A percentile compares a stretch with the other conserved stretches of the same genome.
Conservation (phyloP, 202 grass and related monocot species). For the Digitaria exilis region DNA sequence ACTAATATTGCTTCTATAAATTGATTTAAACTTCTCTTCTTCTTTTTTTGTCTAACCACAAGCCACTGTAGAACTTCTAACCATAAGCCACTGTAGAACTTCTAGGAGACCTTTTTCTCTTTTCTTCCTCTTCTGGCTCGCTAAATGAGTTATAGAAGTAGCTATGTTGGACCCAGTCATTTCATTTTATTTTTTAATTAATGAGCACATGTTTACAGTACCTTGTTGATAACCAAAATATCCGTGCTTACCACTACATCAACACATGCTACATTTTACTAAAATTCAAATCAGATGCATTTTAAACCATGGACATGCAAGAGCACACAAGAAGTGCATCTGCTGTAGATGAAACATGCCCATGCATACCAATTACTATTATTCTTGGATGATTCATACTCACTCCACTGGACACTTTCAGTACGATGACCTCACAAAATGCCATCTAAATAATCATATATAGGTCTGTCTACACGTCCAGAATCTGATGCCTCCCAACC, state of each 20-base stretch:
- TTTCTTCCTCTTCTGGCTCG: neutral
- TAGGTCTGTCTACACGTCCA: neutral
- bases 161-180: neutral
- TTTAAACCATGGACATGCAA: neutral
- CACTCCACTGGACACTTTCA: neutral
- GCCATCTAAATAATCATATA: neutral
- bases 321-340: neutral
- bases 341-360: neutral
- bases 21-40: neutral
- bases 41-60: neutral
- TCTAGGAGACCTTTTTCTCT: neutral
- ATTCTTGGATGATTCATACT: neutral
- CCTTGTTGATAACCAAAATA: neutral
- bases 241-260: neutral
- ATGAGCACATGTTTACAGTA: neutral
- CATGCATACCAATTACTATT: neutral
- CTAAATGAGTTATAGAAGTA: neutral
- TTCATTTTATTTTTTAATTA: neutral
- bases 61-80: neutral
- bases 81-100: neutral
- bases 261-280: conserved; percentile 29
- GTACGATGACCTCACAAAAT: neutral
- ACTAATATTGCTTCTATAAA: neutral
- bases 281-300: neutral
- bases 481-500: neutral